phyloP scores from a whole-genome alignment of 208 protist genomes.

The Leishmania tarentolae region DNA sequence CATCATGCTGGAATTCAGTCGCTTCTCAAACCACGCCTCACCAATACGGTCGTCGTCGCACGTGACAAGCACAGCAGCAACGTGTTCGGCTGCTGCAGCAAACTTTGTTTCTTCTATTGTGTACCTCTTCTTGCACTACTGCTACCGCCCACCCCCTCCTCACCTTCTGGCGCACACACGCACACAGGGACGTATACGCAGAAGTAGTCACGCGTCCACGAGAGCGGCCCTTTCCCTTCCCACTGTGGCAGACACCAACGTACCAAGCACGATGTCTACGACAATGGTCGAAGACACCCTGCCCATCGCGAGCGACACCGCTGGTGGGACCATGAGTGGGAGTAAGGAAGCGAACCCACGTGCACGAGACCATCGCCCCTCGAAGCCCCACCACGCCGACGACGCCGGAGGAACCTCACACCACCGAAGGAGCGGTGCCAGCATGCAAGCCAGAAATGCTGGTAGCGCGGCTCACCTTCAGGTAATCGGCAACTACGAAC shows the following conservation, averaged over 20 bases:
- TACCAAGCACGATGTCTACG: conserved; percentile 4
- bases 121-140: neutral
- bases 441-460: neutral
- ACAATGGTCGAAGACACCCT: neutral
- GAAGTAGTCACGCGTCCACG: neutral
- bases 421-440: neutral
- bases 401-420: neutral
- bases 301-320: neutral
- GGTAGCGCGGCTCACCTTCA: conserved; percentile 23
- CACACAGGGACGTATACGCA: too few species aligned
- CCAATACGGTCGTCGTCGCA: neutral
- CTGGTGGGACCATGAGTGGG: neutral
- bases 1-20: neutral
- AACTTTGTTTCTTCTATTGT: neutral
- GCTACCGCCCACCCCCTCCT: neutral
- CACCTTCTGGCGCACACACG: too few species aligned
- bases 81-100: neutral
- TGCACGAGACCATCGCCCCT: neutral
- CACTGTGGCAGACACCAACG: neutral
- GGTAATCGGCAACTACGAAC: conserved; percentile 87
- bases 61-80: neutral
- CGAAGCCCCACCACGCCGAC: neutral
- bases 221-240: neutral
- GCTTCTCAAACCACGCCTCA: neutral
- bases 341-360: neutral